phyloP scores from a whole-genome alignment of 2,329 filamentous ascomycete species.

The Colletotrichum tofieldiae region DNA sequence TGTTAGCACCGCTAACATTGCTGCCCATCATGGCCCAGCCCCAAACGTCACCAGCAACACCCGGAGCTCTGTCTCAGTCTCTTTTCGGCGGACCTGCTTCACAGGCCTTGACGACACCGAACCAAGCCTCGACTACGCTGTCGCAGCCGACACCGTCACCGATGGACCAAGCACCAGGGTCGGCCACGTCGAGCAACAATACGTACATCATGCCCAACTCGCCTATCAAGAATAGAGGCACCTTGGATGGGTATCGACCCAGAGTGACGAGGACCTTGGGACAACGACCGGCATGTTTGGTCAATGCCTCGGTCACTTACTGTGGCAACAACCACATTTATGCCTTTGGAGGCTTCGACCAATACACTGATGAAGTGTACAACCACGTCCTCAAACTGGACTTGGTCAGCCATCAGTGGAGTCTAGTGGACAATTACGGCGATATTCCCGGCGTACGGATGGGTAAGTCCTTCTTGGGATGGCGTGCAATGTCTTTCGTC shows the following conservation, averaged over 20 bases:
- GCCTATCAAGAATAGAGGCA: constrained; percentile 77
- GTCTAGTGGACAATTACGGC: constrained; percentile 96
- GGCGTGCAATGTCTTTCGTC: constrained; percentile 19
- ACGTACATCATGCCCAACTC: constrained; percentile 95
- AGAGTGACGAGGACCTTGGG: constrained; percentile 85
- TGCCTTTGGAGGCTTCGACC: constrained; percentile 97
- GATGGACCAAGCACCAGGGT: constrained; percentile 61
- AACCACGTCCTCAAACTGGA: constrained; percentile 96
- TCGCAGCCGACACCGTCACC: constrained; percentile 47
- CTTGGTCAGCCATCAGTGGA: constrained; percentile 91
- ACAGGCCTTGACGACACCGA: constrained; percentile 46
- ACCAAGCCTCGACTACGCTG: constrained; percentile 51
- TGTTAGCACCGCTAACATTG: constrained; percentile 21
- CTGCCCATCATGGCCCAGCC: constrained; percentile 56
- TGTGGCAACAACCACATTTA: constrained; percentile 98
- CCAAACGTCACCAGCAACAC: constrained; percentile 56
- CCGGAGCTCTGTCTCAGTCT: constrained; percentile 59
- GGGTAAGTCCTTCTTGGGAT: constrained; percentile 71
- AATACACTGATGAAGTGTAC: constrained; percentile 99
- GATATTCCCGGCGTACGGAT: constrained; percentile 97
- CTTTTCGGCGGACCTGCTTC: constrained; percentile 63
- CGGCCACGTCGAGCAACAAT: constrained; percentile 74
- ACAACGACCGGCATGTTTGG: constrained; percentile 90
- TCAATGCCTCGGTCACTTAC: constrained; percentile 99
- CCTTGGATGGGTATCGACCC: constrained; percentile 84